Conservation (phyloP, 441 rosid genomes). For the Pelargonium citronellum region DNA sequence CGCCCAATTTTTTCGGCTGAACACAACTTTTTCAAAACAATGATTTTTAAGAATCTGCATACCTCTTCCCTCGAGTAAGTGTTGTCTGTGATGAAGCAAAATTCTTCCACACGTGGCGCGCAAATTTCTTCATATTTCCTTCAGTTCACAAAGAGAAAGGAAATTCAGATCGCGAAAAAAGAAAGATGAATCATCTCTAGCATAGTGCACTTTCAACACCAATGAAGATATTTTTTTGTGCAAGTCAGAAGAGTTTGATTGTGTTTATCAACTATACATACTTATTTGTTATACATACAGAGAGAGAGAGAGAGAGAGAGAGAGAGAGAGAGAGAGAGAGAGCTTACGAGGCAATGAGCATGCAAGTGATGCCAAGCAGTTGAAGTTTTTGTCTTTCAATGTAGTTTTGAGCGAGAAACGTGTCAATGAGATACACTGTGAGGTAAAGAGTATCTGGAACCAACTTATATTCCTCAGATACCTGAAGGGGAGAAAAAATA, state of each 20-base stretch:
- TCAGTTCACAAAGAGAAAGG: constrained; percentile 14
- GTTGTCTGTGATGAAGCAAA: constrained; percentile 72
- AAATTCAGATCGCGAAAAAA: constrained; percentile 1
- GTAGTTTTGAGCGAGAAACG: constrained; percentile 56
- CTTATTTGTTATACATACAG: too few relatives aligned
- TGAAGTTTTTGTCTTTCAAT: constrained; percentile 52
- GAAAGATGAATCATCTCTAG: too few relatives aligned
- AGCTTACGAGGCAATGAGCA: constrained; percentile 68
- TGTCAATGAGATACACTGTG: constrained; percentile 59
- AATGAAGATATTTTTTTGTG: too few relatives aligned
- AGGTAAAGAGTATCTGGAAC: constrained; percentile 59
- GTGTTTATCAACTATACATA: too few relatives aligned
- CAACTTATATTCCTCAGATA: constrained; percentile 63
- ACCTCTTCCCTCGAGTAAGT: constrained; percentile 64
- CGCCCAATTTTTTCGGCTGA: too few relatives aligned
- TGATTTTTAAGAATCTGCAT: background rate
- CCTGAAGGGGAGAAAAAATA: constrained; percentile 35
- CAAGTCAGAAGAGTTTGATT: too few relatives aligned
- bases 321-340: constrained; percentile 12
- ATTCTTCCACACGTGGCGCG: constrained; percentile 63
- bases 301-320: background rate
- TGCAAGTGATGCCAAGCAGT: constrained; percentile 69
- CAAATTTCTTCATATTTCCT: constrained; percentile 70
- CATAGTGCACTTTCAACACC: too few relatives aligned
- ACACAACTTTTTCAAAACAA: too few relatives aligned